Evolutionary conservation across 2,329 filamentous ascomycete species (phyloP), one percentile per base, ranked within the genome.

Genomic region (Trichocomaceae sp.): DNA sequence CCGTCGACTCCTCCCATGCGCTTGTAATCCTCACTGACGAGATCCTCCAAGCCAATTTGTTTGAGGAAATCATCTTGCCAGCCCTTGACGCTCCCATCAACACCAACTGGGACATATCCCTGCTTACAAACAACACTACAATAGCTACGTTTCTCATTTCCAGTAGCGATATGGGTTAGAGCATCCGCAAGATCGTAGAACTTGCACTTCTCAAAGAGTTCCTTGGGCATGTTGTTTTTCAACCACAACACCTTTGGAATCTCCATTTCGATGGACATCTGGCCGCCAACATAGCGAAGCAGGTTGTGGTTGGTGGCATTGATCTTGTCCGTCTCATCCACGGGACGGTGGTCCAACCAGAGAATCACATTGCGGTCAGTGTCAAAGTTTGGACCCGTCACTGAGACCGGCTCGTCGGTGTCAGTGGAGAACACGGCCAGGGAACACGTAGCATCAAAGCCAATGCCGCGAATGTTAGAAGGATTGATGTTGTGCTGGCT

Each of bases 241-340:
- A 99, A 80, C 93, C 93, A 99, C 56, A 97, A 79, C 1, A 96
- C 89, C 76, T 99, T 99, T 60, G 93, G 93, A 54, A 99, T 95
- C 72, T 99, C 93, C 93, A 99, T 99, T 78, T 99, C 93, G 61
- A 96, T 92, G 69, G 90, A 96, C 93, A 99, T 99, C 70, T 87
- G 92, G 60, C 93, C 93, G 63, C 93, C 93, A 17, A 99, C 93
- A 68, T 99, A 99, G 66, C 90, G 87, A 57, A 99, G 83, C 52
- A 99, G 79, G 71, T 95, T 93, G 77, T 99, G 93, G 52, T 85
- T 81, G 2, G 93, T 97, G 53, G 84, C 83, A 71, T 99, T 99
- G 76, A 99, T 95, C 75, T 88, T 87, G 59, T 88, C 85, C 0
- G 92, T 95, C 79, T 99, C 93, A 58, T 88, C 83, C 13, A 93